Base-by-base conservation (phyloP, 352 stramenopile species). In the Globisporangium alternatum region DNA sequence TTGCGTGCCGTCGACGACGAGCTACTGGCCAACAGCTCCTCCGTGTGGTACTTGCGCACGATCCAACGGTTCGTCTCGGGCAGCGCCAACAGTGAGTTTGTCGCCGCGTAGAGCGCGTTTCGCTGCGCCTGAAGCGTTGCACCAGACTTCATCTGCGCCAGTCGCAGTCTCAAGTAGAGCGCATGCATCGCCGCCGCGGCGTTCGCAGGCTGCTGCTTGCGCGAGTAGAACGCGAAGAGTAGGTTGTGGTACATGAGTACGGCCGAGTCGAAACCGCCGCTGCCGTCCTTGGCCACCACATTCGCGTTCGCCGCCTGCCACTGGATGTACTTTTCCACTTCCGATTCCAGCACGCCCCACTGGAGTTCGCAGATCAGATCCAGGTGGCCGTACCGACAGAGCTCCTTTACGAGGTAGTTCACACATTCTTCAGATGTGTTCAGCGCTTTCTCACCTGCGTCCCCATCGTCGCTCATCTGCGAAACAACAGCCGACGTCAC, bases 281-380 rank as follows among this genome's bases (percentile, higher is more conserved):
- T 60, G 43, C 31, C 67, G 47, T 21, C 76, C n/a, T 65, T 64
- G 33, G 70, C 70, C 5, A 77, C 44, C 5, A 90, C 78, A 28
- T 80, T 86, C 5, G 78, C 80, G 49, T 93, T 87, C 1, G 84
- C 80, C 2, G 84, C 81, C 56, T 90, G 79, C 84, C 84, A 93
- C 39, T 88, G 64, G 22, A 93, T 72, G 19, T 91, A 79, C 61
- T 81, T 81, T 58, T 93, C 84, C 5, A 93, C 82, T 41, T 90
- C 72, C 1, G 62, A 56, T 59, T 88, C 81, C 7, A 90, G 61
- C 0, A 72, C 56, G 9, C 77, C 79, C 84, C 84, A 93, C 64
- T 89, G 80, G 31, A 93, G 70, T 22, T 93, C 81, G 52, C 84
- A 89, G 15, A 93, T 77, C 22, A 91, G 61, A 44, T 91, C 84